Percentiles rank a stretch among this genome's conserved stretches.
Evolutionary conservation across 2,329 filamentous ascomycete species (phyloP).

Genomic region (Akanthomyces dipterigenus): DNA sequence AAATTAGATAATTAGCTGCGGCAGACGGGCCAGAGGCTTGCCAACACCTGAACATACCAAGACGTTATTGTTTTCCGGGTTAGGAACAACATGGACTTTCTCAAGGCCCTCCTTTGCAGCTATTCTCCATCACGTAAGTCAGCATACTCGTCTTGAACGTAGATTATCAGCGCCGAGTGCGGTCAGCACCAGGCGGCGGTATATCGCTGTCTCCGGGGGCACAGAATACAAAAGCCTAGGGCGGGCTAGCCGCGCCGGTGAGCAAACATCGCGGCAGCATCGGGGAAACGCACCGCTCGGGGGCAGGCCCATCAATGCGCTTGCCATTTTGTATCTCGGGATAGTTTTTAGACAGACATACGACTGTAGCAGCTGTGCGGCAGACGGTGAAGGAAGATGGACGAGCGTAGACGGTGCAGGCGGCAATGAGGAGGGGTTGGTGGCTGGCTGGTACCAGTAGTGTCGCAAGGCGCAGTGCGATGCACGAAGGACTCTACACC

Average conservation of each 20-base stretch:
- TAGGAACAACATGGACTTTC: neutral
- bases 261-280: neutral
- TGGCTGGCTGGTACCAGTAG: conserved; percentile 7
- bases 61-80: neutral
- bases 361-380: neutral
- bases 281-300: conserved; percentile 1
- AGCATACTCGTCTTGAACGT: neutral
- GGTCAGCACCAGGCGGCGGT: no score
- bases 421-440: neutral
- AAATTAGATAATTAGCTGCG: neutral
- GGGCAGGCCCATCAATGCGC: conserved; percentile 1
- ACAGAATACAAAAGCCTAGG: neutral
- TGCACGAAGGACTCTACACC: no score
- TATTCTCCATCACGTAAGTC: neutral
- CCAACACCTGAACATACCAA: neutral
- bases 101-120: neutral
- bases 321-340: neutral
- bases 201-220: neutral
- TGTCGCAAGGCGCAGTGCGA: neutral
- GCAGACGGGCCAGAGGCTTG: neutral
- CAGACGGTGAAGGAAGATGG: neutral
- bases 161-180: neutral
- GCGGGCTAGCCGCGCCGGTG: neutral
- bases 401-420: neutral
- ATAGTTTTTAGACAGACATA: neutral